A percentile compares a stretch with the other conserved stretches of the same genome.
These are phyloP conservation scores for Aspergillus sojae DNA, from an alignment of 2,329 filamentous ascomycete species.

Conservation along the genomic window DNA sequence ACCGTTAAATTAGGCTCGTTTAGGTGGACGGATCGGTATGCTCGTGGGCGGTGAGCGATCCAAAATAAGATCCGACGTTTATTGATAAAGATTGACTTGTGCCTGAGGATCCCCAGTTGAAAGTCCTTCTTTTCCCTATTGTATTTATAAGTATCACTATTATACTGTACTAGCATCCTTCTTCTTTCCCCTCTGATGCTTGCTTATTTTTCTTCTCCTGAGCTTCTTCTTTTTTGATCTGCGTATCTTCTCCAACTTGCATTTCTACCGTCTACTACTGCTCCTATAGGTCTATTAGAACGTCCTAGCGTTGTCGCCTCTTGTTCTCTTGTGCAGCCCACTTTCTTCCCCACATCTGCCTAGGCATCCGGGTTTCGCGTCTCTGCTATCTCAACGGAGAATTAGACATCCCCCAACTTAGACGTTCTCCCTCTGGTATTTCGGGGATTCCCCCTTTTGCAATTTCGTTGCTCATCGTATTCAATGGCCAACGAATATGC, in stretches of 20 bases:
- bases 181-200: not conserved
- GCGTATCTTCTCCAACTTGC: not conserved
- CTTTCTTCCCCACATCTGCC: conserved; percentile 24
- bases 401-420: not conserved
- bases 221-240: not conserved
- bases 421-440: not conserved
- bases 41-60: conserved; percentile 21
- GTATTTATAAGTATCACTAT: not conserved
- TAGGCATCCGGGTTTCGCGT: conserved; percentile 23
- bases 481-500: conserved; percentile 29
- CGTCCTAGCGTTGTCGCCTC: not conserved
- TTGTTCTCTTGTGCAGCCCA: conserved; percentile 12
- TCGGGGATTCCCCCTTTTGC: not conserved
- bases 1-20: conserved; percentile 18
- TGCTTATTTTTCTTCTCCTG: not conserved
- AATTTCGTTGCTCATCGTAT: conserved; percentile 8
- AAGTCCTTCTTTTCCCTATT: not conserved
- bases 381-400: not conserved
- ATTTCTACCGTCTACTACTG: not conserved
- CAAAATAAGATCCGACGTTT: conserved; percentile 6
- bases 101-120: conserved; percentile 1
- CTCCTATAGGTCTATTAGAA: not conserved
- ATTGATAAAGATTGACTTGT: conserved; percentile 11
- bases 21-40: conserved; percentile 5
- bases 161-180: not conserved